A percentile compares a stretch with the other conserved stretches of the same genome.
phyloP scores from a whole-genome alignment of 129 eudicot species.

The Heracleum sosnowskyi region DNA sequence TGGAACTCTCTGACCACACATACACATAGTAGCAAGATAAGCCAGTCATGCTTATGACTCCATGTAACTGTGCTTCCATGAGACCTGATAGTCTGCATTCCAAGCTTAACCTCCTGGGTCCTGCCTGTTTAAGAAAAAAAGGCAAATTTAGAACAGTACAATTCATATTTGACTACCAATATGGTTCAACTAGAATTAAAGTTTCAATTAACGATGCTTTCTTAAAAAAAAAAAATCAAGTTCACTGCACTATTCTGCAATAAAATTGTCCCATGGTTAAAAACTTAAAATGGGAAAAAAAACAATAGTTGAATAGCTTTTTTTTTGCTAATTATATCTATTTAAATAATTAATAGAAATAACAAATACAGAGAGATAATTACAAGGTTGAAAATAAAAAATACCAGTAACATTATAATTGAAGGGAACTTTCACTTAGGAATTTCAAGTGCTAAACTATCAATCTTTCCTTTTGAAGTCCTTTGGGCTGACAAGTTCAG shows the following conservation, averaged over 20 bases:
- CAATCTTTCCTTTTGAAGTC: constrained; percentile 46
- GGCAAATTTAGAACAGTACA: not conserved
- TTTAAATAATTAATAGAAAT: not conserved
- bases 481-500: constrained; percentile 54
- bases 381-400: not conserved
- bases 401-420: not conserved
- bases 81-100: too few relatives aligned
- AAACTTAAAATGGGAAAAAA: not conserved
- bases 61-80: constrained; percentile 52
- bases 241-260: not conserved
- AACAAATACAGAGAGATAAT: not conserved
- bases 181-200: not conserved
- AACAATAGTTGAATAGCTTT: not conserved
- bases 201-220: not conserved
- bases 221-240: not conserved
- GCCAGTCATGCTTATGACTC: constrained; percentile 56
- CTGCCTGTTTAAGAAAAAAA: constrained; percentile 20
- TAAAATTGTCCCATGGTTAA: not conserved
- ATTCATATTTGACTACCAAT: not conserved
- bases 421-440: not conserved
- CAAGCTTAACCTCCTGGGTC: constrained; percentile 34
- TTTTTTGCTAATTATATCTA: not conserved
- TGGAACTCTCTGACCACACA: constrained; percentile 38
- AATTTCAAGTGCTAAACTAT: constrained; percentile 14
- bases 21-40: constrained; percentile 52